Evolutionary conservation across 1,139 yeast species (phyloP).

Genomic region (Tardiomyces blankii): DNA sequence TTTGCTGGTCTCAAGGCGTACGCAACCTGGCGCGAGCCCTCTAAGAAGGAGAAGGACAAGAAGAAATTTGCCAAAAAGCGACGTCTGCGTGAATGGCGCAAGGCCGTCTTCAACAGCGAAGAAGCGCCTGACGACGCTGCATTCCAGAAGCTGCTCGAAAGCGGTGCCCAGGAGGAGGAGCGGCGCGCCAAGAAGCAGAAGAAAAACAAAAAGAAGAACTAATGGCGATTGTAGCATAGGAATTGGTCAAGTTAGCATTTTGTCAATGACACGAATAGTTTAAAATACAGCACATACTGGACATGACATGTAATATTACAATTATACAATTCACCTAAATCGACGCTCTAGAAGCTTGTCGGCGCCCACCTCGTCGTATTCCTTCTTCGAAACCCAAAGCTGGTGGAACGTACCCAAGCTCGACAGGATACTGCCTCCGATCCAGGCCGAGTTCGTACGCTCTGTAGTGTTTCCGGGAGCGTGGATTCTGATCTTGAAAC

Average conservation of each 20-base stretch:
- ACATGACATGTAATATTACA: neutral
- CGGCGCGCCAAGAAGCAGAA: constrained; percentile 4
- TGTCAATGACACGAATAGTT: too few relatives aligned
- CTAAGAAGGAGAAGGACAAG: constrained; percentile 63
- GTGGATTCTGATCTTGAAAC: constrained; percentile 81
- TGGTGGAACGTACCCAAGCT: constrained; percentile 96
- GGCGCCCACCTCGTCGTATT: constrained; percentile 85
- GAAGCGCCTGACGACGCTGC: constrained; percentile 40
- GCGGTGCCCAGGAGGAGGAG: neutral
- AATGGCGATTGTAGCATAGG: neutral
- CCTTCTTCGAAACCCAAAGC: constrained; percentile 81
- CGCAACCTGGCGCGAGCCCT: constrained; percentile 83
- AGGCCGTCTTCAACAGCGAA: constrained; percentile 58
- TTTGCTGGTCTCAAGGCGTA: constrained; percentile 83
- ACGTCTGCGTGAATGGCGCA: constrained; percentile 83
- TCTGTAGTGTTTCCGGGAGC: constrained; percentile 81
- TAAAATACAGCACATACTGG: too few relatives aligned
- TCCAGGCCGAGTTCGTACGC: constrained; percentile 82
- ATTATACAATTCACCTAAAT: constrained; percentile 12
- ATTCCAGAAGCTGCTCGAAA: constrained; percentile 13
- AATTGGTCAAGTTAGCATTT: neutral
- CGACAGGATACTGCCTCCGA: constrained; percentile 89
- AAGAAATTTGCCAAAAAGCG: constrained; percentile 76
- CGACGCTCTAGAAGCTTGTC: constrained; percentile 43
- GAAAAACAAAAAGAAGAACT: constrained; percentile 1